Conservation (phyloP, 2,329 filamentous ascomycete genomes). For the Pseudonectria foliicola region DNA sequence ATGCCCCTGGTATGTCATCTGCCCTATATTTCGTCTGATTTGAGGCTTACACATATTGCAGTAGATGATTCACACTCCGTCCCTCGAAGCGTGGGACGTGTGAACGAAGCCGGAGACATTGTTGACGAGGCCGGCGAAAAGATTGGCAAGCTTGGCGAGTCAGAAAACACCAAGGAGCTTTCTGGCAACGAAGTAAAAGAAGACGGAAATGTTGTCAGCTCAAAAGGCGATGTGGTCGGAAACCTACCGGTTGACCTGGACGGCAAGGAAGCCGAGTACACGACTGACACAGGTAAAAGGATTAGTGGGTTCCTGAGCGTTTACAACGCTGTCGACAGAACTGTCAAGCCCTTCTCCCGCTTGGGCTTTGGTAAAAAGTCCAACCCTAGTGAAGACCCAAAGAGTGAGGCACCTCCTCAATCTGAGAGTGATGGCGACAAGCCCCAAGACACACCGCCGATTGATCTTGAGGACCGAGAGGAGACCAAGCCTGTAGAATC, state of each 20-base stretch:
- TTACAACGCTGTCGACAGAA: conserved; percentile 18
- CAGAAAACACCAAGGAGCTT: conserved; percentile 32
- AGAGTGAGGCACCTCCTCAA: conserved; percentile 8
- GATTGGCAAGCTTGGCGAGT: conserved; percentile 35
- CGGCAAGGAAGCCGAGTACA: conserved; percentile 33
- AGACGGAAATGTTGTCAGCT: conserved; percentile 29
- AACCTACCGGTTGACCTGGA: conserved; percentile 28
- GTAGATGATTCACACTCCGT: conserved; percentile 24
- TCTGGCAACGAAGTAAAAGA: conserved; percentile 33
- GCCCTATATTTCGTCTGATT: conserved; percentile 12
- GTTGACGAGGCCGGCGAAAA: conserved; percentile 37
- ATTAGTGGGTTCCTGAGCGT: conserved; percentile 19
- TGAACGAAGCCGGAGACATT: conserved; percentile 39
- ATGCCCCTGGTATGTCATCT: conserved; percentile 24
- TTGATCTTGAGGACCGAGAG: conserved; percentile 16
- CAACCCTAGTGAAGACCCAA: conserved; percentile 1
- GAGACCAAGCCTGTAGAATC: conserved; percentile 7
- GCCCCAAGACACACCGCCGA: conserved; percentile 2
- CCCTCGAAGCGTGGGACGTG: conserved; percentile 33
- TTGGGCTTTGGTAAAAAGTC: conserved; percentile 11
- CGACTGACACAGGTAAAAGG: conserved; percentile 29
- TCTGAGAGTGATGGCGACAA: conserved; percentile 8
- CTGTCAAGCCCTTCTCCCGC: conserved; percentile 20
- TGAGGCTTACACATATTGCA: conserved; percentile 20
- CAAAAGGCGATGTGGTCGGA: conserved; percentile 34